phyloP scores from a whole-genome alignment of 2,329 filamentous ascomycete species.

The Penicillium sp. region DNA sequence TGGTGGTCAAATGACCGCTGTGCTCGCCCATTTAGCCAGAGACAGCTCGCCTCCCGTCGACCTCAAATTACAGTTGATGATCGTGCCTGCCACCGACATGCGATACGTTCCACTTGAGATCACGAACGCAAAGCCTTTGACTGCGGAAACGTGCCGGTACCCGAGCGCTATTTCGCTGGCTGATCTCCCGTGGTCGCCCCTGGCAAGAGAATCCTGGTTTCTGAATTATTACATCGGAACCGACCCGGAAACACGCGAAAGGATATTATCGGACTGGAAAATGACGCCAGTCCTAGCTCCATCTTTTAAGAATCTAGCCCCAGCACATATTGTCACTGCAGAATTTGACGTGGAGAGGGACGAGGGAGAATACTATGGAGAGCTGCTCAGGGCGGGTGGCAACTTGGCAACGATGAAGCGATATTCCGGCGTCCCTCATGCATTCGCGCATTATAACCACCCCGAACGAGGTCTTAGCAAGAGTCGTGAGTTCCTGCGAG shows the following conservation, averaged over 20 bases:
- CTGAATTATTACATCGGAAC: constrained; percentile 37
- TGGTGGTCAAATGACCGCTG: constrained; percentile 32
- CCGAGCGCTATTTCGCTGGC: constrained; percentile 32
- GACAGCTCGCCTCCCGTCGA: constrained; percentile 33
- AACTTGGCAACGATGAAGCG: constrained; percentile 33
- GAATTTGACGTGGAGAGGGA: constrained; percentile 44
- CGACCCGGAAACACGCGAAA: constrained; percentile 22
- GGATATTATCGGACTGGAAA: constrained; percentile 22
- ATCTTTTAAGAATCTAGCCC: constrained; percentile 31
- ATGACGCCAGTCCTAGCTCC: constrained; percentile 33
- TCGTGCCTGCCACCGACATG: constrained; percentile 41
- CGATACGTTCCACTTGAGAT: constrained; percentile 24
- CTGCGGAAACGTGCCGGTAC: constrained; percentile 25
- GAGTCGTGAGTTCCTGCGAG: not conserved
- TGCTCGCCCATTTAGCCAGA: constrained; percentile 39
- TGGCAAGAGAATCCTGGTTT: constrained; percentile 39
- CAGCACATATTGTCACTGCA: constrained; percentile 40
- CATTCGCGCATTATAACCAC: constrained; percentile 25
- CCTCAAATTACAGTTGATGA: constrained; percentile 36
- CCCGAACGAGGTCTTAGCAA: not conserved
- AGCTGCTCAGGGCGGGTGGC: constrained; percentile 28
- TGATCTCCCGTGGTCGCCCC: constrained; percentile 34
- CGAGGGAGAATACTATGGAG: constrained; percentile 37
- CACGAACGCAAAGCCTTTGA: constrained; percentile 8
- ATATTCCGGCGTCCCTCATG: constrained; percentile 36